Percentiles rank a stretch among this genome's conserved stretches.
phyloP scores from a whole-genome alignment of 768 basidiomycete species.

The Leccinellum luteum region DNA sequence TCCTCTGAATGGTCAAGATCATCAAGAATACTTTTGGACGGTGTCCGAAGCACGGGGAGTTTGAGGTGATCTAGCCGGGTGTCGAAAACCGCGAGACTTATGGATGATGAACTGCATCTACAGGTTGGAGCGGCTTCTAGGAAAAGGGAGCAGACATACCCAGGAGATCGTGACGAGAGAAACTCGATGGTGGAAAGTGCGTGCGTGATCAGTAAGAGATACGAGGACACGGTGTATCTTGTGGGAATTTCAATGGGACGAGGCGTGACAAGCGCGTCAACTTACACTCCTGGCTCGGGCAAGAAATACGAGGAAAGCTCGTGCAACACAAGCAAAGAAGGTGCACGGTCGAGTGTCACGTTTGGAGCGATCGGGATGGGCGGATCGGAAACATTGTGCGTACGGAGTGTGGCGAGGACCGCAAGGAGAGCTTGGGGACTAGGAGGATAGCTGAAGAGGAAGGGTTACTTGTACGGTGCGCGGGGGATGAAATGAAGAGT shows the following conservation, averaged over 20 bases:
- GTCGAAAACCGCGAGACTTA: slow-evolving; percentile 57
- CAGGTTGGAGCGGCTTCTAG: background rate
- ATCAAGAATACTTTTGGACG: slow-evolving; percentile 11
- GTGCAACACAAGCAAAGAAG: slow-evolving; percentile 56
- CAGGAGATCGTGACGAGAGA: slow-evolving; percentile 28
- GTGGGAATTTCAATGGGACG: slow-evolving; percentile 4
- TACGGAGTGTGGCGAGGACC: slow-evolving; percentile 49
- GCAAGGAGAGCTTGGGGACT: slow-evolving; percentile 54
- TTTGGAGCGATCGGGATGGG: slow-evolving; percentile 26
- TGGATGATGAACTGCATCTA: slow-evolving; percentile 16
- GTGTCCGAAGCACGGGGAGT: slow-evolving; percentile 44
- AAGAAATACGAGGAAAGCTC: slow-evolving; percentile 60
- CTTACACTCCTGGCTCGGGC: slow-evolving; percentile 24
- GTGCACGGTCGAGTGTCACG: slow-evolving; percentile 38
- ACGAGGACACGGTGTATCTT: slow-evolving; percentile 45
- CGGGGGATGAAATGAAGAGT: background rate
- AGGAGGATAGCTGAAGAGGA: slow-evolving; percentile 55
- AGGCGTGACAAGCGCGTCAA: background rate
- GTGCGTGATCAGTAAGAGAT: slow-evolving; percentile 48
- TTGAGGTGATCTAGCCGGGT: slow-evolving; percentile 49
- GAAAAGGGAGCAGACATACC: slow-evolving; percentile 15
- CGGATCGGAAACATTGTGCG: slow-evolving; percentile 20
- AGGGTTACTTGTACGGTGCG: slow-evolving; percentile 9
- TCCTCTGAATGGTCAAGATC: slow-evolving; percentile 19
- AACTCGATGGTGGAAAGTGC: slow-evolving; percentile 42